Conservation (phyloP, 106 monocot species). For the Acorus gramineus region DNA sequence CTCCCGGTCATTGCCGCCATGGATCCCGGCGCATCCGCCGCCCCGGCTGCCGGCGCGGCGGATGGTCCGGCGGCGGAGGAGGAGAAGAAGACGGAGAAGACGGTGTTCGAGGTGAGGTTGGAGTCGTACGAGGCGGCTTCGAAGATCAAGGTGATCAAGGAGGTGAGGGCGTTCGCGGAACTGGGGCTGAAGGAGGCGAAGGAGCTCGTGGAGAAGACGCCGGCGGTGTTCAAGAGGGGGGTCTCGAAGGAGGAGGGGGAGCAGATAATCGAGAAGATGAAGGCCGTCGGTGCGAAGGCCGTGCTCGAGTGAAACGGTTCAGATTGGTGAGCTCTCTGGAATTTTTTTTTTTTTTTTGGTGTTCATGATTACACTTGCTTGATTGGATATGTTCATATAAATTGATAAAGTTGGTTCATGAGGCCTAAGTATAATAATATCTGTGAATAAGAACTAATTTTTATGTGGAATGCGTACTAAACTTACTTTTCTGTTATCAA, state of each 20-base stretch:
- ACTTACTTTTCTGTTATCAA: too few species aligned
- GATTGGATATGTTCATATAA: too few species aligned
- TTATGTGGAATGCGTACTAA: too few species aligned
- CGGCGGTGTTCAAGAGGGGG: conserved; percentile 69
- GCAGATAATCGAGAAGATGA: conserved; percentile 83
- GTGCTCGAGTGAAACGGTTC: conserved; percentile 44
- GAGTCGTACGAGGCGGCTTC: conserved; percentile 72
- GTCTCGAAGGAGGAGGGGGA: conserved; percentile 80
- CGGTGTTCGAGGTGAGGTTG: conserved; percentile 86
- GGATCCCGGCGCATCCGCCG: conserved; percentile 30
- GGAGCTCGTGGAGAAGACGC: conserved; percentile 92
- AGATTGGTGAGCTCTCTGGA: too few species aligned
- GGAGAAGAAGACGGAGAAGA: conserved; percentile 74
- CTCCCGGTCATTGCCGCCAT: conserved; percentile 50
- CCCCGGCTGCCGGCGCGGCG: neutral
- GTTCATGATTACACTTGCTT: too few species aligned
- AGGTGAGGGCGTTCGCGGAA: conserved; percentile 72
- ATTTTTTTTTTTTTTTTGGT: too few species aligned
- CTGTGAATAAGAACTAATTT: too few species aligned
- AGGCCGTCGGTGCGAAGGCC: conserved; percentile 84
- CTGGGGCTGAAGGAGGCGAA: conserved; percentile 97
- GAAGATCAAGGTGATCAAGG: conserved; percentile 99
- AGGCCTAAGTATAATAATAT: too few species aligned
- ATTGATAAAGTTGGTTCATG: too few species aligned
- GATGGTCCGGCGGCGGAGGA: conserved; percentile 13